Evolutionary conservation across 192 early-diverging fungal genomes (phyloP).

Genomic region (Coemansia sp.): DNA sequence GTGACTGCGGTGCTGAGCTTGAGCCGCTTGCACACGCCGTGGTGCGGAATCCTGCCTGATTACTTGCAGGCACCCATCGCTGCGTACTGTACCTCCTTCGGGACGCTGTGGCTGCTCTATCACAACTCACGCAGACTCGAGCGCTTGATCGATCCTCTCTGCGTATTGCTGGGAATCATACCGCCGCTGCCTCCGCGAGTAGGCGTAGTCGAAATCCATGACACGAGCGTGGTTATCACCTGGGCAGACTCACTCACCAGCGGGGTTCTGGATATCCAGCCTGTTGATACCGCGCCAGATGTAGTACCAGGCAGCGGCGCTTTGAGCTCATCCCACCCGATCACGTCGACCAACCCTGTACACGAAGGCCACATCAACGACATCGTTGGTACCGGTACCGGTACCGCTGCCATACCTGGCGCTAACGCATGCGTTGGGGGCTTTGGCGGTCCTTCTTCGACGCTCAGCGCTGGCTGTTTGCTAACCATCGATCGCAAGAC

Average conservation of each 20-base stretch:
- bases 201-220: conserved; percentile 29
- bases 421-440: neutral
- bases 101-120: conserved; percentile 42
- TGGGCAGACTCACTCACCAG: conserved; percentile 8
- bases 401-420: neutral
- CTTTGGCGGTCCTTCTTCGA: neutral
- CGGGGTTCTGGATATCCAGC: neutral
- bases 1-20: conserved; percentile 41
- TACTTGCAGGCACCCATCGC: conserved; percentile 49
- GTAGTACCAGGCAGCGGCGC: neutral
- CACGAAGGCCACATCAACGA: neutral
- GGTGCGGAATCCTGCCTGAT: conserved; percentile 46
- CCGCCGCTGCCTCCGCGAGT: conserved; percentile 39
- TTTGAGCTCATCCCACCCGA: neutral
- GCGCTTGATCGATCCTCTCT: conserved; percentile 37
- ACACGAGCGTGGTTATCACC: conserved; percentile 24
- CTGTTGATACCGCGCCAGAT: neutral
- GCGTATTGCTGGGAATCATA: conserved; percentile 35
- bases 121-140: conserved; percentile 43
- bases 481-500: conserved; percentile 17
- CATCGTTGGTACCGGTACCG: neutral
- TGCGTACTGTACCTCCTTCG: conserved; percentile 52
- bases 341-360: neutral
- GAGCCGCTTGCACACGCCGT: conserved; percentile 34
- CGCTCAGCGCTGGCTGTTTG: conserved; percentile 9